phyloP scores from a whole-genome alignment of 768 basidiomycete genomes.

The Inosperma sp. region DNA sequence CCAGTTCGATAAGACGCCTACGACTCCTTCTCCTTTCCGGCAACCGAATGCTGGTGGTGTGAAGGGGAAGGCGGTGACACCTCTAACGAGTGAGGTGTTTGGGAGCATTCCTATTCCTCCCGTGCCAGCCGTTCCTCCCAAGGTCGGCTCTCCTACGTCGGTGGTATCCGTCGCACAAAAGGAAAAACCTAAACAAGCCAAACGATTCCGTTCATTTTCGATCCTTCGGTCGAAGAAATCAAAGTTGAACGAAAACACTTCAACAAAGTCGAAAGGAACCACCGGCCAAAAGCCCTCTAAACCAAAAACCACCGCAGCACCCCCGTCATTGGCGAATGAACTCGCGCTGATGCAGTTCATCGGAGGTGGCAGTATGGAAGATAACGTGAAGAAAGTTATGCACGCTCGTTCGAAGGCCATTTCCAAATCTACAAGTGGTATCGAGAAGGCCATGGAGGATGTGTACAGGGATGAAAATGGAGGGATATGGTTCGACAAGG shows the following conservation, averaged over 20 bases:
- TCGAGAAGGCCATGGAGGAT: constrained; percentile 28
- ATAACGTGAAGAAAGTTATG: constrained; percentile 51
- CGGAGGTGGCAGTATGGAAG: constrained; percentile 57
- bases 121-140: constrained; percentile 13
- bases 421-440: constrained; percentile 16
- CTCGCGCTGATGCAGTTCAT: constrained; percentile 66
- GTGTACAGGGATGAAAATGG: constrained; percentile 59
- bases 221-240: constrained; percentile 39
- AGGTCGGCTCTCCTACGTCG: constrained; percentile 12
- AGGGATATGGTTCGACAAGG: constrained; percentile 65
- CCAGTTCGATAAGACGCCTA: constrained; percentile 49
- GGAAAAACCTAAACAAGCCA: constrained; percentile 16
- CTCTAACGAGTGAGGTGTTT: constrained; percentile 15
- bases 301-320: constrained; percentile 21
- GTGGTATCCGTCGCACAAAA: too few species aligned
- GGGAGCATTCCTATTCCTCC: constrained; percentile 22
- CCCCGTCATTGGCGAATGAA: constrained; percentile 58
- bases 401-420: constrained; percentile 48
- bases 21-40: constrained; percentile 34
- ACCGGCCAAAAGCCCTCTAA: constrained; percentile 23
- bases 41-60: constrained; percentile 9
- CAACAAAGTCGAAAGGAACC: constrained; percentile 17
- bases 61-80: too few species aligned
- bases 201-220: constrained; percentile 40
- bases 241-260: constrained; percentile 24